Percentiles rank a stretch among this genome's conserved stretches.
These are phyloP conservation scores for Fistulina hepatica DNA, from an alignment of 1,284 basidiomycete species.

Conservation along the genomic window DNA sequence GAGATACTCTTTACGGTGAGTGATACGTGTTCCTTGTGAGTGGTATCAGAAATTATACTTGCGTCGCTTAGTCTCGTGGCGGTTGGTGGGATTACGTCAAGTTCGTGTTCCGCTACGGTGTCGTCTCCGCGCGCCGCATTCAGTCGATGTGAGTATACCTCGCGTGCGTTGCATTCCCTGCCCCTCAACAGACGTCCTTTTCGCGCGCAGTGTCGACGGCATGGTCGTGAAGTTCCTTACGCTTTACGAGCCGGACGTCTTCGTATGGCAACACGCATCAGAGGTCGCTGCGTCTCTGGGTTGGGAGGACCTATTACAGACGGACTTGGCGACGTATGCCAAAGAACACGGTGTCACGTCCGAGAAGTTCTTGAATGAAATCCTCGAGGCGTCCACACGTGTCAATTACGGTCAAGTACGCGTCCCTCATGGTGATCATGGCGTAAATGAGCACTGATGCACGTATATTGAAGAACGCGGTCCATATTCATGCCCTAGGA, in stretches of 20 bases:
- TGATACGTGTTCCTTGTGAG: conserved; percentile 11
- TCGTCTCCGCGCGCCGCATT: conserved; percentile 50
- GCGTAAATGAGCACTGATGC: neutral
- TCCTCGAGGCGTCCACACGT: conserved; percentile 75
- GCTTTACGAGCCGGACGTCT: conserved; percentile 50
- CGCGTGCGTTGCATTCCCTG: conserved; percentile 1
- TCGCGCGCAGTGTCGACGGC: conserved; percentile 36
- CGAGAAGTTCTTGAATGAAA: conserved; percentile 57
- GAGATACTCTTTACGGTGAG: conserved; percentile 56
- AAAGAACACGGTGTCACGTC: conserved; percentile 43
- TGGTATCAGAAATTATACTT: conserved; percentile 18
- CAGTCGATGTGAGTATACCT: conserved; percentile 39
- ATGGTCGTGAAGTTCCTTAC: conserved; percentile 45
- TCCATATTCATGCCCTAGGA: conserved; percentile 73
- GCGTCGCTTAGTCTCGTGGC: conserved; percentile 25
- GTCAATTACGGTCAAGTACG: conserved; percentile 84
- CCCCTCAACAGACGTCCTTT: neutral
- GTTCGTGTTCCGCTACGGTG: conserved; percentile 75
- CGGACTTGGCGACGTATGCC: conserved; percentile 52
- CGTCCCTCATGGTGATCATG: neutral
- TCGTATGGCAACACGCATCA: conserved; percentile 55
- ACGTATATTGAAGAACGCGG: conserved; percentile 44
- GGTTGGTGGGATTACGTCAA: conserved; percentile 68
- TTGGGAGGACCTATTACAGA: conserved; percentile 43
- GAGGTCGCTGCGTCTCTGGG: conserved; percentile 43